These are phyloP conservation scores for Vitis amurensis DNA, from an alignment of 164 flowering plant species.

Conservation along the genomic window DNA sequence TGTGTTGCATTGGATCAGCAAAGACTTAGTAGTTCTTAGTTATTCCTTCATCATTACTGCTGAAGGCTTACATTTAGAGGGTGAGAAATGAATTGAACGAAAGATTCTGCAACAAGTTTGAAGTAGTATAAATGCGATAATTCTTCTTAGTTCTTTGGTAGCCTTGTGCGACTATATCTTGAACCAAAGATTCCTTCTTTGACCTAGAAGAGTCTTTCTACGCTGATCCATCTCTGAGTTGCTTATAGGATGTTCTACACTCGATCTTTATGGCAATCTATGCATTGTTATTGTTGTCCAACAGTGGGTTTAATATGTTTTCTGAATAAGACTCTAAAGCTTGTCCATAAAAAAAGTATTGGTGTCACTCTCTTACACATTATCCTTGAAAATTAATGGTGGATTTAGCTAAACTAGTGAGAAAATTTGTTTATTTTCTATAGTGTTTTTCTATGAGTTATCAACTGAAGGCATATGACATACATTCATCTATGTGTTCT, in stretches of 20 bases:
- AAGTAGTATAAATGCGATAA: conserved; percentile 19
- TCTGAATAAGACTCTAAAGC: conserved; percentile 51
- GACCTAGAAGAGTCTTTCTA: conserved; percentile 9
- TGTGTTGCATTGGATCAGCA: conserved; percentile 15
- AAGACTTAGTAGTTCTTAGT: conserved; percentile 25
- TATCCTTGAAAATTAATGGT: conserved; percentile 25
- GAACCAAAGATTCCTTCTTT: conserved; percentile 8
- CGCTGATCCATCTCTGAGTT: conserved; percentile 8
- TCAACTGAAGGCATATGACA: conserved; percentile 16
- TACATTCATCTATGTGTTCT: conserved; percentile 16
- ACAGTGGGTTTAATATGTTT: conserved; percentile 17
- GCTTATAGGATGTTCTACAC: conserved; percentile 27
- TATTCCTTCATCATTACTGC: conserved; percentile 15
- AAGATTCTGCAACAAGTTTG: conserved; percentile 20
- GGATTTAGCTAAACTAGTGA: conserved; percentile 41
- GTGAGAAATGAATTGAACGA: conserved; percentile 9
- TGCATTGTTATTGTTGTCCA: conserved; percentile 10
- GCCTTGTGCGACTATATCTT: conserved; percentile 2
- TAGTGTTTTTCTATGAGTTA: conserved; percentile 15
- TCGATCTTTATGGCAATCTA: conserved; percentile 7
- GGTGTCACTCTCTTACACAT: too few relatives aligned
- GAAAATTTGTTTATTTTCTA: conserved; percentile 16
- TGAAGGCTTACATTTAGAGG: conserved; percentile 25
- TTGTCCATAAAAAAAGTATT: conserved; percentile 22
- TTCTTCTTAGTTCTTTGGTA: conserved; percentile 3